phyloP scores from a whole-genome alignment of 2,329 filamentous ascomycete species.

The Cladophialophora yegresii region DNA sequence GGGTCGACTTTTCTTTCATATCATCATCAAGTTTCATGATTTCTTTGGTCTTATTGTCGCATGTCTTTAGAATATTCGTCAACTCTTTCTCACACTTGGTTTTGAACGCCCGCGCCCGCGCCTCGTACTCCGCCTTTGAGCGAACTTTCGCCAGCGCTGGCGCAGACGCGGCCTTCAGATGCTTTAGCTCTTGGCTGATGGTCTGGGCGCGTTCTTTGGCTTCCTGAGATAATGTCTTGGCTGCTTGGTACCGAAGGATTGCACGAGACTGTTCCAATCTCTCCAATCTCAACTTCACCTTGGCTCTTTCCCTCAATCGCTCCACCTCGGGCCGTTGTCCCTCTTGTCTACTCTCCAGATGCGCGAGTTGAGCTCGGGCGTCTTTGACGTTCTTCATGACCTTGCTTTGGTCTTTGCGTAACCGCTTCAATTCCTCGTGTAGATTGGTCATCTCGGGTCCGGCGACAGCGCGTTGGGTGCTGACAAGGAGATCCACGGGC shows the following conservation, averaged over 20 bases:
- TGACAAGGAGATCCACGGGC: conserved; percentile 76
- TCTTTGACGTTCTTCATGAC: conserved; percentile 60
- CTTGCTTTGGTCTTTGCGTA: conserved; percentile 70
- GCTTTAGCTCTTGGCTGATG: conserved; percentile 59
- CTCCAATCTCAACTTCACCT: conserved; percentile 64
- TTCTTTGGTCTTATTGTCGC: conserved; percentile 41
- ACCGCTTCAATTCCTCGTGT: conserved; percentile 71
- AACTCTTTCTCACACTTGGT: conserved; percentile 55
- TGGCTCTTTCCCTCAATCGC: conserved; percentile 72
- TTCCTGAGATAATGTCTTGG: conserved; percentile 52
- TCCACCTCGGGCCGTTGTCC: conserved; percentile 80
- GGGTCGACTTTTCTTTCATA: conserved; percentile 43
- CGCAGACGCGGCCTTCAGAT: conserved; percentile 62
- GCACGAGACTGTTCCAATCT: conserved; percentile 67
- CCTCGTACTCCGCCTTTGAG: conserved; percentile 67
- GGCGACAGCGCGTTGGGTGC: conserved; percentile 86
- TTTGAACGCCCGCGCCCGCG: conserved; percentile 45
- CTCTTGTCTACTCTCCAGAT: conserved; percentile 71
- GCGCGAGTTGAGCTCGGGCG: conserved; percentile 64
- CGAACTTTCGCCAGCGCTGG: conserved; percentile 71
- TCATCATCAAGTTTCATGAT: conserved; percentile 45
- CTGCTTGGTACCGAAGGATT: conserved; percentile 64
- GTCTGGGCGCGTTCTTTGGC: conserved; percentile 59
- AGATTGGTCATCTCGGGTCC: conserved; percentile 75
- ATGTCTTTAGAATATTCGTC: conserved; percentile 46